These are phyloP conservation scores for Mycena filopes DNA, from an alignment of 768 basidiomycete species.

Conservation along the genomic window DNA sequence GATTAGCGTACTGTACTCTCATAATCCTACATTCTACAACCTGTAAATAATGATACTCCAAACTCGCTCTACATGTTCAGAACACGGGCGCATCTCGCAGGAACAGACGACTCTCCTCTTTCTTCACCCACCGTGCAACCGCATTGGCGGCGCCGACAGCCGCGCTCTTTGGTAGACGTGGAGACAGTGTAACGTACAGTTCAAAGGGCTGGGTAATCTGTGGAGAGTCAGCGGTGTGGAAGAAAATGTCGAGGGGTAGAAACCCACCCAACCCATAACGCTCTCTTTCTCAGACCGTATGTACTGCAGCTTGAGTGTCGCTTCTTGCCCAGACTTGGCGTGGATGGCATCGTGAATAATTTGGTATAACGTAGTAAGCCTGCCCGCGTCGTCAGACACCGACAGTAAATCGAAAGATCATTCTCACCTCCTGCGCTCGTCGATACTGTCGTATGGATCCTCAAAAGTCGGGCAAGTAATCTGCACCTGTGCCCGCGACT, in stretches of 20 bases:
- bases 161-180: conserved; percentile 87
- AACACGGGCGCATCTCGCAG: conserved; percentile 92
- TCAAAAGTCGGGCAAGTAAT: conserved; percentile 88
- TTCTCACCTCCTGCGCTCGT: conserved; percentile 69
- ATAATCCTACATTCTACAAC: background rate
- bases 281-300: conserved; percentile 87
- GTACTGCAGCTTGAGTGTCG: conserved; percentile 87
- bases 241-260: background rate
- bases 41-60: conserved; percentile 10
- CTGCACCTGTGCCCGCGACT: conserved; percentile 90
- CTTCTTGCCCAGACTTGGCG: conserved; percentile 85
- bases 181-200: conserved; percentile 85
- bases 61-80: conserved; percentile 41
- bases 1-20: conserved; percentile 21
- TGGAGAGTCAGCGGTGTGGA: background rate
- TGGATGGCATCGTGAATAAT: conserved; percentile 89
- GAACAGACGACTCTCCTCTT: conserved; percentile 85
- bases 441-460: conserved; percentile 77
- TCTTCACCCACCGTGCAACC: conserved; percentile 91
- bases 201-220: conserved; percentile 96
- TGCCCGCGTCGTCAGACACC: conserved; percentile 43
- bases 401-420: background rate
- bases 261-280: conserved; percentile 92
- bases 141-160: conserved; percentile 90
- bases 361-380: conserved; percentile 90